phyloP scores from a whole-genome alignment of 2,329 filamentous ascomycete genomes.

The Sporothrix phasma region DNA sequence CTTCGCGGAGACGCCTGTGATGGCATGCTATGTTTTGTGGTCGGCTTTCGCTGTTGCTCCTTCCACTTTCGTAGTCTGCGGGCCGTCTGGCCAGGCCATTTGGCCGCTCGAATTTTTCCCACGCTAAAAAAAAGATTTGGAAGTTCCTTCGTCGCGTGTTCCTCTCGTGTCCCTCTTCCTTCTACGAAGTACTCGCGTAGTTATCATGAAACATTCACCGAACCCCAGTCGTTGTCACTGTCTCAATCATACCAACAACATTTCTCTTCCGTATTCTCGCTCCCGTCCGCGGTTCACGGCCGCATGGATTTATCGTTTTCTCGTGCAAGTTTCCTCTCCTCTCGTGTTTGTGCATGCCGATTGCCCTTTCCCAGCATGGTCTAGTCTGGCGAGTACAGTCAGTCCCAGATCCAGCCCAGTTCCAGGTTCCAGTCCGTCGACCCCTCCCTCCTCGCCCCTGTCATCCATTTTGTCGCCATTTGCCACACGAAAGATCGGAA shows the following conservation, averaged over 20 bases:
- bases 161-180: neutral
- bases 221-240: neutral
- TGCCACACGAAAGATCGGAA: neutral
- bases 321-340: neutral
- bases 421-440: neutral
- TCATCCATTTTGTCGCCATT: neutral
- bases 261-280: neutral
- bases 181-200: too few species aligned
- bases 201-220: too few species aligned
- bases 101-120: neutral
- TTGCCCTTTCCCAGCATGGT: neutral
- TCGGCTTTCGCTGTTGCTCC: slow-evolving; percentile 1
- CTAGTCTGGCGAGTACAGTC: neutral
- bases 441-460: neutral
- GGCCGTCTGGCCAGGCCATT: neutral
- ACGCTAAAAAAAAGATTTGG: neutral
- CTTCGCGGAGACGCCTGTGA: neutral
- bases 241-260: neutral
- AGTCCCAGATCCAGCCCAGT: neutral
- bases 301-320: neutral
- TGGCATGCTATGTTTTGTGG: neutral
- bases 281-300: neutral
- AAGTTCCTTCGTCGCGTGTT: too few species aligned
- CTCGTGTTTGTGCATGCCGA: neutral
- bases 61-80: neutral